Base-by-base conservation (phyloP, 2,329 filamentous ascomycete genomes). In the Colletotrichum brevisporum region DNA sequence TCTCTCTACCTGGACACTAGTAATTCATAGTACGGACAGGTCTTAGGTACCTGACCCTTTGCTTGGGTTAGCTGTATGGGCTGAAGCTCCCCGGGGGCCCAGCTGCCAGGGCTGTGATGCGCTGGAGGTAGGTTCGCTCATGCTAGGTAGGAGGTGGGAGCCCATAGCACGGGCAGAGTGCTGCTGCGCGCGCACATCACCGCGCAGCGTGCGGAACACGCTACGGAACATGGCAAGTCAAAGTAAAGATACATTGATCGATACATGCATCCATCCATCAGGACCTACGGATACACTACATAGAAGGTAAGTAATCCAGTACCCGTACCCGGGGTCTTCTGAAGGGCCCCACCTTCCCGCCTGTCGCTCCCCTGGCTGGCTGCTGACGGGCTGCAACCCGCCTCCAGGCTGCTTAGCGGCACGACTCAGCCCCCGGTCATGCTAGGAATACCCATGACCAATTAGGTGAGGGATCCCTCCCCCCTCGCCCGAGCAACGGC, bases 401-500 rank as follows among this genome's bases (percentile, higher is more conserved):
- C 64, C 64, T 63, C 53, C 60, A 68, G 41, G 57, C 55, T 52
- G 45, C 31, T 59, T 65, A 65, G 60, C 60, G 65, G 65, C 54
- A 27, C 67, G 62, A 69, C 67, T 69, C 67, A 69, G 67, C 67
- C 67, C 65, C 62, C 62, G 56, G 43, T 53, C 18, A 24, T 56
- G 24, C 67, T 67, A 43, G 63, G 67, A 41, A 56, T 50, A 69
- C 51, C 67, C 67, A 66, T 69, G 67, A 56, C 56, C 48, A 18
- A 36, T 54, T 57, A 24, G 51, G 45, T 39, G 26, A 58, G 45
- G 45, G 45, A 67, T 36, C 31, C 31, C 31, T 36, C 31, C 63
- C 63, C 65, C 60, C 60, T 69, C 45, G 55, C 51, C 67, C 62
- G 62, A 67, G 66, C 62, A 69, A 69, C 66, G 66, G 66, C 55